Conservation (phyloP, 805 yeast genomes). For the Yarrowia sp. region DNA sequence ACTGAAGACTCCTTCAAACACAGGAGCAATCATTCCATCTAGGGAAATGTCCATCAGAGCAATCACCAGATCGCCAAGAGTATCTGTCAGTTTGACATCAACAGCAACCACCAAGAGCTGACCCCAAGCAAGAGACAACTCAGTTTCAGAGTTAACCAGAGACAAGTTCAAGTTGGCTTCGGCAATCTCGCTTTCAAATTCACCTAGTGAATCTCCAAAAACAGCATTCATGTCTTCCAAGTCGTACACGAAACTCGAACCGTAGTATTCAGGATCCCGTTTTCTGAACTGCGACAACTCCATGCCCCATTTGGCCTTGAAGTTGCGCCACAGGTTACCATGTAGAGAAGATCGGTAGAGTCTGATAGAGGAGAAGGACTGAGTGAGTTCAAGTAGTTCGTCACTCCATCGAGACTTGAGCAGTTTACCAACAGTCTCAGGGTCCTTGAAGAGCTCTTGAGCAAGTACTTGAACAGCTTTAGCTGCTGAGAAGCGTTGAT, state of each 20-base stretch:
- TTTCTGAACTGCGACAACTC: conserved; percentile 51
- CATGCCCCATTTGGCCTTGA: conserved; percentile 47
- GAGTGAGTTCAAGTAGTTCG: conserved; percentile 32
- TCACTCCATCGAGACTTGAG: conserved; percentile 29
- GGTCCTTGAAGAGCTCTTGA: conserved; percentile 56
- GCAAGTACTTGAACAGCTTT: conserved; percentile 76
- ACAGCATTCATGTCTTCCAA: conserved; percentile 60
- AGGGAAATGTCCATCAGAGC: conserved; percentile 7
- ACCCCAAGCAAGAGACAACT: conserved; percentile 73
- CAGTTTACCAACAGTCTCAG: conserved; percentile 45
- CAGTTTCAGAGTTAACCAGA: conserved; percentile 61
- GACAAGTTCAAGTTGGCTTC: conserved; percentile 64
- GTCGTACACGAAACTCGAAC: conserved; percentile 55
- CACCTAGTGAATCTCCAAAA: conserved; percentile 50
- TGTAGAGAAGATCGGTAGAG: conserved; percentile 51
- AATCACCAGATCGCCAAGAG: conserved; percentile 10
- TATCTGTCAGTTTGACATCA: conserved; percentile 28
- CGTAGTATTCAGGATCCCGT: conserved; percentile 48
- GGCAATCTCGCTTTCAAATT: conserved; percentile 50
- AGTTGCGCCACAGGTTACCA: conserved; percentile 46
- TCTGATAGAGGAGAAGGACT: conserved; percentile 45
- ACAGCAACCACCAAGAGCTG: conserved; percentile 63
- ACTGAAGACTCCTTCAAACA: conserved; percentile 3
- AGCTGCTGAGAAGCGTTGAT: conserved; percentile 46
- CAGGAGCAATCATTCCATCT: conserved; percentile 17